Base-by-base conservation (phyloP, 2,329 filamentous ascomycete genomes). In the Chrysoporthe austroafricana region DNA sequence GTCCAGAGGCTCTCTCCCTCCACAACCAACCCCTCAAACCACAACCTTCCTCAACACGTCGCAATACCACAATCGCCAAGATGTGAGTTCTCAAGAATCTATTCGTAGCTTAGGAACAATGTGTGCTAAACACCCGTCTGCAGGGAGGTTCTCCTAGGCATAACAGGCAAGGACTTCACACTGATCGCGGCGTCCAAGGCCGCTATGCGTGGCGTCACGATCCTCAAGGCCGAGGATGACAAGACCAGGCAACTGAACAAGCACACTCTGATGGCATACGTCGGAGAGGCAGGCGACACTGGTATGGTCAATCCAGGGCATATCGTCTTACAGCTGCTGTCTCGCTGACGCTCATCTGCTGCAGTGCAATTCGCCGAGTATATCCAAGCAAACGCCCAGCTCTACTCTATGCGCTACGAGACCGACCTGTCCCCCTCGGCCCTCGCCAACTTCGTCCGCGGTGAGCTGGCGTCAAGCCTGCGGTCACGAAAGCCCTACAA, bases 121-220 rank as follows among this genome's bases (percentile, higher is more conserved):
- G 14, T 8, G 1, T 46, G 54, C 60, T 70, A 39, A 69, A 32
- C 18, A 65, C 56, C 43, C 54, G 26, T 44, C 60, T 62, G 39
- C 70, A 98, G 94, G 96, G 96, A 99, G 89, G 93, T 98, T 79
- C 88, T 99, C 79, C 88, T 99, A 75, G 96, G 96, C 77, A 97
- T 99, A 81, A 97, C 95, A 69, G 96, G 96, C 85, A 97, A 97
- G 86, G 96, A 99, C 88, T 99, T 97, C 81, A 96, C 94, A 84
- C 90, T 99, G 86, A 90, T 99, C 79, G 96, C 94, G 76, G 93
- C 96, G 76, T 98, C 94, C 71, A 98, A 99, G 86, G 96, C 96
- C 78, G 93, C 94, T 76, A 98, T 98, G 94, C 90, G 96, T 84
- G 96, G 96, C 76, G 93, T 94, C 72, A 97, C 95, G 69, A 91